Base-by-base conservation (phyloP, 2,329 filamentous ascomycete genomes). In the Penicillium sp. region DNA sequence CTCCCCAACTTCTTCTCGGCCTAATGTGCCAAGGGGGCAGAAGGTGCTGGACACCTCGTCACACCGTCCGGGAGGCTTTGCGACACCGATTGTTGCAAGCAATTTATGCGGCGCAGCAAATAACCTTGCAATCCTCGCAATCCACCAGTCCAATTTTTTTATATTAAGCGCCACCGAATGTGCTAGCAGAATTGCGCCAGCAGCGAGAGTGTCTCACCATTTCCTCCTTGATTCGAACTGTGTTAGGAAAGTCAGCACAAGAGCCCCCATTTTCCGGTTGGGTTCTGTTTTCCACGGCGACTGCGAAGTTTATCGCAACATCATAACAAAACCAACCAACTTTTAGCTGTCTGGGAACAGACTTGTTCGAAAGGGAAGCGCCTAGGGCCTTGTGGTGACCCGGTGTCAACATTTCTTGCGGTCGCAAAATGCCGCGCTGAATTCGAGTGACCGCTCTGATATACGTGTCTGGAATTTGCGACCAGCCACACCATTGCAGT, bases 401-500 rank as follows among this genome's bases (percentile, higher is more conserved):
- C 31, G 18, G n/a, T 18, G 4, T 37, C 4, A n/a, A 52, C 16
- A 14, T 6, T 31, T 6, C 35, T 19, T 27, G 6, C 33, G 14
- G 18, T 24, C n/a, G 16, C 43, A 33, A 41, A 33, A 19, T 43
- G 37, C 24, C 6, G 24, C 9, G 19, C 27, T 49, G 31, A 19
- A 19, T 13, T 10, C 6, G n/a, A 49, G 46, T 31, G 4, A 49
- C n/a, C 9, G 31, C 35, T 49, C 31, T 49, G 46, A 49, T 27
- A 27, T 49, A 49, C 27, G 44, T 35, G 44, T 59, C 58, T 54
- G 37, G 53, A 49, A 55, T 59, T 53, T 53, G 31, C 41, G 43
- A 35, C 43, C 59, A 59, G 53, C 43, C 59, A 59, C 50, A 40
- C 16, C 44, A 33, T 47, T 27, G 51, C 33, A 50, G 46, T 47